Percentiles rank a stretch among this genome's conserved stretches.
These are phyloP conservation scores for Saxophila tyrrhenica DNA, from an alignment of 495 filamentous ascomycete genomes.

Conservation along the genomic window DNA sequence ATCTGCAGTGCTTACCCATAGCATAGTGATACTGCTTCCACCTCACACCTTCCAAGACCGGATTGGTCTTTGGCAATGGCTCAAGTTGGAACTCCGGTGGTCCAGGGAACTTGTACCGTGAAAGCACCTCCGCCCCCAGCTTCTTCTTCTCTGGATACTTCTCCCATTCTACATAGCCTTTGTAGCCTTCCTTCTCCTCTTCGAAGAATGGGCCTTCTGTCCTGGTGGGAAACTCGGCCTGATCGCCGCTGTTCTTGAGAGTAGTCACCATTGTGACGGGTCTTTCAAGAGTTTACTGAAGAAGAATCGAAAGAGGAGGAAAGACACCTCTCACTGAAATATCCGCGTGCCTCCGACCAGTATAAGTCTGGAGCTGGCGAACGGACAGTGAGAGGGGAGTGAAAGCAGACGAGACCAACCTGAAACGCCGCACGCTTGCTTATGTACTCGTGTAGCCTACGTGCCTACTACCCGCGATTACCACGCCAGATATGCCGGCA, in stretches of 20 bases:
- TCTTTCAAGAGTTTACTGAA: neutral
- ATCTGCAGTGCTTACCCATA: slow-evolving; percentile 31
- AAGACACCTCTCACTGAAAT: neutral
- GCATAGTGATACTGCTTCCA: slow-evolving; percentile 58
- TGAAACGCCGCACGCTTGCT: too few relatives aligned
- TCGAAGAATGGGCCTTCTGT: neutral
- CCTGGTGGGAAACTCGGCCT: neutral
- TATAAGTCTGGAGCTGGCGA: too few relatives aligned
- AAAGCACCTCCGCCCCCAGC: slow-evolving; percentile 43
- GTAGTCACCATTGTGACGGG: neutral
- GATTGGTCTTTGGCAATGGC: slow-evolving; percentile 51
- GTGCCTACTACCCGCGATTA: too few relatives aligned
- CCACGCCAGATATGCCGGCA: neutral
- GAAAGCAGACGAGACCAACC: neutral
- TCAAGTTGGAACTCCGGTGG: slow-evolving; percentile 50
- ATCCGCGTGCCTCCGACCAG: too few relatives aligned
- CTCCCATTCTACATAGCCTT: slow-evolving; percentile 55
- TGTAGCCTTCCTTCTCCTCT: slow-evolving; percentile 9
- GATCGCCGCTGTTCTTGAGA: neutral
- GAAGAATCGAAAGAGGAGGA: neutral
- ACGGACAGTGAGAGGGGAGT: too few relatives aligned
- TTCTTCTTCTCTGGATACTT: slow-evolving; percentile 54
- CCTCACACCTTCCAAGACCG: slow-evolving; percentile 48
- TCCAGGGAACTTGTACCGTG: slow-evolving; percentile 32
- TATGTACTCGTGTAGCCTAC: neutral